phyloP scores from a whole-genome alignment of 208 protist genomes.

The Trypanosoma cruzi region DNA sequence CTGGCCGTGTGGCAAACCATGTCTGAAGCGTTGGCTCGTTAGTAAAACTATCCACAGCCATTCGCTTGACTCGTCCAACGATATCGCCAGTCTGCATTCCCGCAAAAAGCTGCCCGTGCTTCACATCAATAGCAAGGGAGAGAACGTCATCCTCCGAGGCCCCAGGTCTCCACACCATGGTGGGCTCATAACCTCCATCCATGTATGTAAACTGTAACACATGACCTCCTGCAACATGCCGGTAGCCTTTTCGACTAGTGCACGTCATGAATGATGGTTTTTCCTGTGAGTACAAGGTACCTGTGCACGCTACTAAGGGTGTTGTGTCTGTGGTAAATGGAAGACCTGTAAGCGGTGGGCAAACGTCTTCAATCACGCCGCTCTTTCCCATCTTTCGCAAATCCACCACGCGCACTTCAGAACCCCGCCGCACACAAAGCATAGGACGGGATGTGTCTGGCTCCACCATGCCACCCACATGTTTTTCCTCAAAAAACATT shows the following conservation, averaged over 20 bases:
- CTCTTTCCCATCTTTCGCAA: conserved; percentile 34
- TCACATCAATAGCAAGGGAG: conserved; percentile 42
- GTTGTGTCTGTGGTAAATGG: conserved; percentile 51
- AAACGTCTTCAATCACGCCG: conserved; percentile 11
- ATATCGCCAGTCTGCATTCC: conserved; percentile 66
- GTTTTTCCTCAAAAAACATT: conserved; percentile 43
- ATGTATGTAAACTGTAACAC: conserved; percentile 49
- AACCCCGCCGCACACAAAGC: conserved; percentile 54
- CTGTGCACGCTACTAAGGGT: conserved; percentile 27
- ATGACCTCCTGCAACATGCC: conserved; percentile 50
- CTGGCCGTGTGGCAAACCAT: conserved; percentile 53
- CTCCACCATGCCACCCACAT: conserved; percentile 73
- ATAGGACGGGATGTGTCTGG: conserved; percentile 29
- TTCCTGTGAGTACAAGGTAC: conserved; percentile 15
- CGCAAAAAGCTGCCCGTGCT: conserved; percentile 48
- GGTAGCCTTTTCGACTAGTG: conserved; percentile 59
- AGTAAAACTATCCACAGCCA: conserved; percentile 1
- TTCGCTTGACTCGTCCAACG: conserved; percentile 33
- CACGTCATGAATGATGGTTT: conserved; percentile 45
- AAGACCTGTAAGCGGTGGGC: conserved; percentile 28
- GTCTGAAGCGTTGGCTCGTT: conserved; percentile 20
- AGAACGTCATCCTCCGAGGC: conserved; percentile 64
- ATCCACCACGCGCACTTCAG: conserved; percentile 48
- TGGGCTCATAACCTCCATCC: conserved; percentile 8
- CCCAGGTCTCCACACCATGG: conserved; percentile 38